Evolutionary conservation across 345 rosid genomes (phyloP), one percentile per base, ranked within the genome.

Genomic region (Euphorbia lathyris): DNA sequence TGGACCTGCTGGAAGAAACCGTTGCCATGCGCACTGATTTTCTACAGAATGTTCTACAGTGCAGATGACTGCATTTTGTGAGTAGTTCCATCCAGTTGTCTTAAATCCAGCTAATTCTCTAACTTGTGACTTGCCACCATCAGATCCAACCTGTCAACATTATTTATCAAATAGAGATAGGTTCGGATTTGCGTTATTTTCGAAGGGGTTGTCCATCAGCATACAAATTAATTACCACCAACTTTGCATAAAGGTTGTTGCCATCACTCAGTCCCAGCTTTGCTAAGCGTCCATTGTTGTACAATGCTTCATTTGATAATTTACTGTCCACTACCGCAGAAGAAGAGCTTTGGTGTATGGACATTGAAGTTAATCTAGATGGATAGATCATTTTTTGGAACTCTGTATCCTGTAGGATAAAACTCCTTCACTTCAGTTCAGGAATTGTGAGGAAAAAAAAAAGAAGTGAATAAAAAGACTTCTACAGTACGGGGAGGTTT

Each of bases 1-100:
- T 34, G 98, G 98, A 58, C 97, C 98, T 67, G 84, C 63, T n/a
- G 97, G 96, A 71, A 94, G 84, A 80, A 94, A 91, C 70, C 97
- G 85, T 79, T 94, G 97, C 97, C 98, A 91, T 11, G 98, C 97
- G 63, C 93, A 83, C 27, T 50, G 58, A 67, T 90, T 94, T 74
- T 85, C 90, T 14, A 65, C 76, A 63, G 81, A 70, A 76, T 94
- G 98, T 76, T 94, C 95, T 19, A 94, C 93, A 2, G 98, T 91
- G 84, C 97, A 94, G 51, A 90, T 94, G 55, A 94, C 74, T 43
- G 97, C 98, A 79, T 86, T 90, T 75, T 94, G 98, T 13, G 90
- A 81, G 80, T 94, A 94, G 77, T 82, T 86, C 97, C 98, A 91
- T 57, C 97, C 95, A 0, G 86, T 88, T 66, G 92, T 90, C 74